Percentiles rank a stretch among this genome's conserved stretches.
These are phyloP conservation scores for Aspergillus saccharolyticus DNA, from an alignment of 495 filamentous ascomycete genomes.

Conservation along the genomic window DNA sequence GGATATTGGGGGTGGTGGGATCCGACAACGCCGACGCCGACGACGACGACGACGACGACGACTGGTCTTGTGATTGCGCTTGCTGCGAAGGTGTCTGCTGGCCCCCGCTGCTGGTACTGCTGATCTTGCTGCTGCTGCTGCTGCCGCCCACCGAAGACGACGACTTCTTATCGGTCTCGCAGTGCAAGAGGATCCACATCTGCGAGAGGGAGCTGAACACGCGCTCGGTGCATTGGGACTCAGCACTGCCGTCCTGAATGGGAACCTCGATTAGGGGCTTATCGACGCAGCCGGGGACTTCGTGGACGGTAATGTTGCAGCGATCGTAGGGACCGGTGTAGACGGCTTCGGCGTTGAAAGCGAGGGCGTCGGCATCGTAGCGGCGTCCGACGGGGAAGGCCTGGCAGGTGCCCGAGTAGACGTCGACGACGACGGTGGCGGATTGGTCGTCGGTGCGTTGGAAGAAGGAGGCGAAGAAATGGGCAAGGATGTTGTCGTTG, in stretches of 20 bases:
- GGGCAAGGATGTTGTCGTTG: neutral
- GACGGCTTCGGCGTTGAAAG: slow-evolving; percentile 29
- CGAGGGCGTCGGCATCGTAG: slow-evolving; percentile 27
- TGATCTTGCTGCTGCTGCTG: neutral
- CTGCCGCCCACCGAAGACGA: neutral
- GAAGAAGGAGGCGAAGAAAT: neutral
- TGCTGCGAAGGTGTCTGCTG: neutral
- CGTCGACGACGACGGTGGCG: neutral
- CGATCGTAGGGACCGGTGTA: slow-evolving; percentile 15
- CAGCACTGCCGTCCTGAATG: slow-evolving; percentile 17
- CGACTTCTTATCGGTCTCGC: neutral
- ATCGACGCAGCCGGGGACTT: slow-evolving; percentile 33
- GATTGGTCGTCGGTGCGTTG: neutral
- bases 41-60: neutral
- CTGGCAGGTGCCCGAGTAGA: neutral
- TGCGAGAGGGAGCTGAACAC: slow-evolving; percentile 9
- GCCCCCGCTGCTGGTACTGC: neutral
- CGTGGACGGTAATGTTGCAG: slow-evolving; percentile 37
- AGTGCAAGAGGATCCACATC: neutral
- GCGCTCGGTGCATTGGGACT: slow-evolving; percentile 21
- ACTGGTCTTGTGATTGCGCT: neutral
- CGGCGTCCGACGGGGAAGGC: slow-evolving; percentile 23
- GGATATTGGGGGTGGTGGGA: neutral
- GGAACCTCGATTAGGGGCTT: slow-evolving; percentile 25
- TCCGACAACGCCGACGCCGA: no score